Base-by-base conservation (phyloP, 1,284 basidiomycete species). In the Rugosomyces carneus region DNA sequence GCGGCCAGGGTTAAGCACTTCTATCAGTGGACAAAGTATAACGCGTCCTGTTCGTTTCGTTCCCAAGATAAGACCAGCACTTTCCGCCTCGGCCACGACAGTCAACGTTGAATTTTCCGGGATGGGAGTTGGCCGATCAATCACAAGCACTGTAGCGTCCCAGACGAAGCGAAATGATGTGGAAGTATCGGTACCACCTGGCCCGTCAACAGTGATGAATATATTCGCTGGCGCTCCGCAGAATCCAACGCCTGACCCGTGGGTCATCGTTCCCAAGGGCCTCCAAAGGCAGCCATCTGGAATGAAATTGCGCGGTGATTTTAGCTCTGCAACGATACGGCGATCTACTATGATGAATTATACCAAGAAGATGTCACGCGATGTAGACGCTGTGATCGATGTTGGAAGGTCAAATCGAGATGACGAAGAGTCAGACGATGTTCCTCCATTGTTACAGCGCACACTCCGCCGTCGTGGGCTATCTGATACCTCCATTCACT, bases 101-200 rank as follows among this genome's bases (percentile, higher is more conserved):
- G 91, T 96, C 55, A 93, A 91, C 50, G 92, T 97, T 44, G 93
- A 95, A 68, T 95, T 95, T 65, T 89, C 84, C 4, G 84, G 86
- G 1, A 67, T 78, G 1, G 88, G 84, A 13, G 75, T 82, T 6
- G 82, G 89, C 13, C 73, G 84, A 47, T 80, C 88, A 0, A 77
- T 84, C n/a, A 83, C 84, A 11, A 81, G 72, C 53, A 71, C 45
- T 40, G 50, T 50, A 39, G 47, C 47, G 11, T 58, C 49, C 44
- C 55, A 48, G 27, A 54, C 42, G 42, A 57, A 44, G 19, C 38
- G 45, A 31, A 34, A 32, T 13, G 40, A 46, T 11, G 32, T 26
- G 32, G 39, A 50, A 53, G 19, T 46, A 43, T 42, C 50, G 44
- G 47, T 55, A 34, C 47, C 48, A 24, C 29, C 40, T 47, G 40